phyloP scores from a whole-genome alignment of 225 moss, liverwort and hornwort genomes.

The Pseudisothecium myosuroides region DNA sequence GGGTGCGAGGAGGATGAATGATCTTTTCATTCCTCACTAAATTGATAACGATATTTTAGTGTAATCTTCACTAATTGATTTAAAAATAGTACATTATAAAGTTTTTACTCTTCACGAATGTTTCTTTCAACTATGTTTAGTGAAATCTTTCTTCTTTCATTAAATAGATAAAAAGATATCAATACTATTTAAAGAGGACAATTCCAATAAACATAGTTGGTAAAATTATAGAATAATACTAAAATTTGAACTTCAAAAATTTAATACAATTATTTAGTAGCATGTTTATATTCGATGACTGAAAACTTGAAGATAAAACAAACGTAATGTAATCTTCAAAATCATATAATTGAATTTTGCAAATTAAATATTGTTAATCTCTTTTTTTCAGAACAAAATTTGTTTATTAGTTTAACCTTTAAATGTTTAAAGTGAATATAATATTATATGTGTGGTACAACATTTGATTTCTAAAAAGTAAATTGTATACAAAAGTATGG shows the following conservation, averaged over 20 bases:
- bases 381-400: rapidly evolving
- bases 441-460: neutral
- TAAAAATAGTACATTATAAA: neutral
- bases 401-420: neutral
- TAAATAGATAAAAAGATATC: neutral
- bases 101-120: neutral
- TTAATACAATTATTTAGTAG: neutral
- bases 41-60: neutral
- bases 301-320: neutral
- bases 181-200: neutral
- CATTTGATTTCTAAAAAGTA: neutral
- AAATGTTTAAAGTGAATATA: neutral
- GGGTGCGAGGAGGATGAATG: neutral
- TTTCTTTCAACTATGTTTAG: neutral
- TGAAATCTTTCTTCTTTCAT: neutral
- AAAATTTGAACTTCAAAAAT: neutral
- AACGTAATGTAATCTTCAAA: neutral
- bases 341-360: neutral
- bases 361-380: neutral
- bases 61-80: neutral
- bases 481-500: neutral
- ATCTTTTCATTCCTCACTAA: neutral
- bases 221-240: rapidly evolving
- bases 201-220: neutral
- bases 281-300: neutral